These are phyloP conservation scores for Diaporthe humulicola DNA, from an alignment of 2,329 filamentous ascomycete genomes.

Conservation along the genomic window DNA sequence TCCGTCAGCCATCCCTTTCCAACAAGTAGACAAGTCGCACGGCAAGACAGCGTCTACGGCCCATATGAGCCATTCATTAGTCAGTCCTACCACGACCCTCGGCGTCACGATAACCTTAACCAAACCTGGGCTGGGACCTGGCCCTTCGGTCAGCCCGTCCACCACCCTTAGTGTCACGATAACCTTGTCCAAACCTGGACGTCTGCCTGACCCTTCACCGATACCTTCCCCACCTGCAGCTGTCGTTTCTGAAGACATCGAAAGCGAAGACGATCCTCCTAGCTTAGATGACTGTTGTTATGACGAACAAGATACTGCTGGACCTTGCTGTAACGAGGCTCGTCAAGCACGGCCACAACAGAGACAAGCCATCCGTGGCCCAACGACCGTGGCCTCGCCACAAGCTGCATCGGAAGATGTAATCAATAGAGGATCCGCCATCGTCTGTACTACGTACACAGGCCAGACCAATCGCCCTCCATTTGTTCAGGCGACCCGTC, in stretches of 20 bases:
- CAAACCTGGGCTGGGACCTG: not conserved
- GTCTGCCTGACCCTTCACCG: not conserved
- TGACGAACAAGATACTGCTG: not conserved
- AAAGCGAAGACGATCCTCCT: not conserved
- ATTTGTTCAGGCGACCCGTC: slow-evolving; percentile 14
- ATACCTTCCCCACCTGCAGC: not conserved
- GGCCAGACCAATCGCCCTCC: slow-evolving; percentile 19
- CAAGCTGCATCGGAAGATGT: not conserved
- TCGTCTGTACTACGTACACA: slow-evolving; percentile 13
- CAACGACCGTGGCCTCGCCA: not conserved
- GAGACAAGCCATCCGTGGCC: not conserved
- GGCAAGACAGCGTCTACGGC: not conserved
- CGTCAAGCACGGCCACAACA: not conserved
- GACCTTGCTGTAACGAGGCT: not conserved
- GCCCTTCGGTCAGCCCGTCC: not conserved
- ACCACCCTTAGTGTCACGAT: not conserved
- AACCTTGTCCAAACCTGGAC: slow-evolving; percentile 1
- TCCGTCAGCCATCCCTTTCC: not conserved
- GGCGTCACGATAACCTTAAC: not conserved
- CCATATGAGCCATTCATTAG: not conserved
- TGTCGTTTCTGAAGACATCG: not conserved
- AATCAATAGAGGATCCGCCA: not conserved
- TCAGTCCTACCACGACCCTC: not conserved
- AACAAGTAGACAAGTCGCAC: not conserved
- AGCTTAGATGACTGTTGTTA: not conserved